Evolutionary conservation across 1,284 basidiomycete species (phyloP), one percentile per base, ranked within the genome.

Genomic region (Pascua guehoae): DNA sequence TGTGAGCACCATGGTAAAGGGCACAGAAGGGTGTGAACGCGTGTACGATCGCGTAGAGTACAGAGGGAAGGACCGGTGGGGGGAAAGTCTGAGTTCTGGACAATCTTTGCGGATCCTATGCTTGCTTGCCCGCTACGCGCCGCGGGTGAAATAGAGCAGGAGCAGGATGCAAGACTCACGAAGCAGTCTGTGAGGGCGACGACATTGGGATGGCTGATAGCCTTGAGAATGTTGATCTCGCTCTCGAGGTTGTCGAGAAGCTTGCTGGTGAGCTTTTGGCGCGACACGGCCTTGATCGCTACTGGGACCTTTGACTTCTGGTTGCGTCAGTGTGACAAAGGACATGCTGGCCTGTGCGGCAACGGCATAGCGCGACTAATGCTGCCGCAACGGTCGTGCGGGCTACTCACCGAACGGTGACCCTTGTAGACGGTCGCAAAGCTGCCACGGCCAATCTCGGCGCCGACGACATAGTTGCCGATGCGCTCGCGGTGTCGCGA

Each of bases 381-480:
- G 24, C 24, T 32, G 24, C 24, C 24, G 24, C 24, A 32, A 32
- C 24, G 24, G 24, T 32, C 24, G 24, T 15, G 44, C 16, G 41
- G 41, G 16, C 18, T 38, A 80, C 86, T 63, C 67, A 91, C 92
- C 75, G 87, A 85, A 71, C 92, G 86, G 76, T 91, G 90, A 18
- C 92, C 96, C 64, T 89, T 89, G 78, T 92, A 95, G 41, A 99
- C 95, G 1, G 89, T 95, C 37, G 94, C 95, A 77, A 98, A 98
- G 72, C 89, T 93, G 40, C 95, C 95, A 54, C 81, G 76, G 15
- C 83, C 83, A 54, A 84, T 82, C 73, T 84, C 83, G 24, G 73
- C 68, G 2, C 76, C 78, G 39, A 84, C 69, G 42, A 76, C 66
- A 71, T 82, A 84, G 60, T 79, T 79, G 44, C 82, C 82, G 61